These are phyloP conservation scores for Haplographium delicatum DNA, from an alignment of 495 filamentous ascomycete species.

Conservation along the genomic window DNA sequence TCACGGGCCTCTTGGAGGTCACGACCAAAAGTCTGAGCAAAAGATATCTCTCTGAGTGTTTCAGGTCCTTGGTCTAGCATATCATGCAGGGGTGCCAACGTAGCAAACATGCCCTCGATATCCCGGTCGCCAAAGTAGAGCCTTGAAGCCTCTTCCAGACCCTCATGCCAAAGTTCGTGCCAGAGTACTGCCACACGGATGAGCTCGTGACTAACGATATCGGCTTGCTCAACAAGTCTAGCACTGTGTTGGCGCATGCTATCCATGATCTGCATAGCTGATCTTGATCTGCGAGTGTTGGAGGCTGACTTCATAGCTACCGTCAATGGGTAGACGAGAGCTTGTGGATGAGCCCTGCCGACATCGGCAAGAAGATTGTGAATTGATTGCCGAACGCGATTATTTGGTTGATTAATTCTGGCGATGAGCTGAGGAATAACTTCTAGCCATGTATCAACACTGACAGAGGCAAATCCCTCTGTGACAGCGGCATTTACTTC, in stretches of 20 bases:
- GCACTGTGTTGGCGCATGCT: slow-evolving; percentile 93
- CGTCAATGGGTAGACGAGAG: slow-evolving; percentile 98
- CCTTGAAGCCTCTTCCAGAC: slow-evolving; percentile 93
- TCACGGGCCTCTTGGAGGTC: slow-evolving; percentile 91
- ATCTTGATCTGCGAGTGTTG: slow-evolving; percentile 72
- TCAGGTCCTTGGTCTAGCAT: slow-evolving; percentile 84
- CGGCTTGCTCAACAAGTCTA: slow-evolving; percentile 91
- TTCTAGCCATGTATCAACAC: slow-evolving; percentile 95
- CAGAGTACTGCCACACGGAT: slow-evolving; percentile 95
- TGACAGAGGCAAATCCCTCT: slow-evolving; percentile 84
- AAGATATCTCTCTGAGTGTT: slow-evolving; percentile 91
- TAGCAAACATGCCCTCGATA: slow-evolving; percentile 93
- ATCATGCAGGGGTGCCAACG: slow-evolving; percentile 84
- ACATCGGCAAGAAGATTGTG: slow-evolving; percentile 89
- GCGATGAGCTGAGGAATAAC: slow-evolving; percentile 97
- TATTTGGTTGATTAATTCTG: slow-evolving; percentile 91
- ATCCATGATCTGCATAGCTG: slow-evolving; percentile 90
- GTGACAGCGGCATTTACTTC: slow-evolving; percentile 85
- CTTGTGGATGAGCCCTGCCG: slow-evolving; percentile 89
- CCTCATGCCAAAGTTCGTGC: slow-evolving; percentile 99
- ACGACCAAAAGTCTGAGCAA: slow-evolving; percentile 94
- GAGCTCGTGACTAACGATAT: slow-evolving; percentile 87
- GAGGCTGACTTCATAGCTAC: slow-evolving; percentile 90
- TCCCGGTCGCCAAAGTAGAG: slow-evolving; percentile 92
- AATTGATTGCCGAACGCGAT: slow-evolving; percentile 76